Percentiles rank a stretch among this genome's conserved stretches.
Evolutionary conservation across 2,329 filamentous ascomycete genomes (phyloP).

Genomic region (Tolypocladium tundrense): DNA sequence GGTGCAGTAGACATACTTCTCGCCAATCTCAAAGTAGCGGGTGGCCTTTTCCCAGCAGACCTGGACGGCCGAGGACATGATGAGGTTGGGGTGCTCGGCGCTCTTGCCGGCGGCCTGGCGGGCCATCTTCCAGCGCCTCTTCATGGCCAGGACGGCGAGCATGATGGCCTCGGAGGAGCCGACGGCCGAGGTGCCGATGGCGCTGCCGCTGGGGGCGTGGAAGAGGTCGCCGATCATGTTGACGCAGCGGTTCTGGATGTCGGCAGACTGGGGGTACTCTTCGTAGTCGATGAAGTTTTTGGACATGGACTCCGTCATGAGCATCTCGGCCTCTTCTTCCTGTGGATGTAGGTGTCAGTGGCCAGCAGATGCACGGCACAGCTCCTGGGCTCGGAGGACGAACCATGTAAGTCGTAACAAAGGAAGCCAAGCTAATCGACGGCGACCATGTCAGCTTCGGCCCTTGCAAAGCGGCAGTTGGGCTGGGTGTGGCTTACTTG

Average conservation of each 20-base stretch:
- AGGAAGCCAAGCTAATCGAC: conserved; percentile 63
- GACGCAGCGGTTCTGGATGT: conserved; percentile 86
- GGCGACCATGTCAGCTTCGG: not conserved
- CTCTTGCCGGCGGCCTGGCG: conserved; percentile 76
- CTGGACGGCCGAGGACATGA: conserved; percentile 95
- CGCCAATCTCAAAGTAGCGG: conserved; percentile 86
- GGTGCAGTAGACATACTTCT: conserved; percentile 64
- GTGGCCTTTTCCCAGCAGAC: conserved; percentile 95
- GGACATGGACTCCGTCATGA: conserved; percentile 84
- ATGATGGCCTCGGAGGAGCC: conserved; percentile 86
- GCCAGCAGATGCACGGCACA: not conserved
- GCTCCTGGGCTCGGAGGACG: not conserved
- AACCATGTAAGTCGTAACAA: conserved; percentile 95
- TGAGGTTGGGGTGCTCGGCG: conserved; percentile 70
- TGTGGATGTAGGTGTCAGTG: conserved; percentile 18
- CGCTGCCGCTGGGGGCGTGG: conserved; percentile 61
- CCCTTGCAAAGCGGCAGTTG: not conserved
- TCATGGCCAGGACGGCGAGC: conserved; percentile 81
- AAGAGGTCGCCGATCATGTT: conserved; percentile 86
- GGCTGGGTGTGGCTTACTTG: conserved; percentile 36
- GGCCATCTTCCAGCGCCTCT: conserved; percentile 85
- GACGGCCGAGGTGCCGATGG: conserved; percentile 80
- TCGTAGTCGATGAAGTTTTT: conserved; percentile 96
- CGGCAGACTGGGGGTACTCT: conserved; percentile 70
- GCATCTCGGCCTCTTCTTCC: conserved; percentile 92